phyloP scores from a whole-genome alignment of 345 rosid species.

The Microcos paniculata region DNA sequence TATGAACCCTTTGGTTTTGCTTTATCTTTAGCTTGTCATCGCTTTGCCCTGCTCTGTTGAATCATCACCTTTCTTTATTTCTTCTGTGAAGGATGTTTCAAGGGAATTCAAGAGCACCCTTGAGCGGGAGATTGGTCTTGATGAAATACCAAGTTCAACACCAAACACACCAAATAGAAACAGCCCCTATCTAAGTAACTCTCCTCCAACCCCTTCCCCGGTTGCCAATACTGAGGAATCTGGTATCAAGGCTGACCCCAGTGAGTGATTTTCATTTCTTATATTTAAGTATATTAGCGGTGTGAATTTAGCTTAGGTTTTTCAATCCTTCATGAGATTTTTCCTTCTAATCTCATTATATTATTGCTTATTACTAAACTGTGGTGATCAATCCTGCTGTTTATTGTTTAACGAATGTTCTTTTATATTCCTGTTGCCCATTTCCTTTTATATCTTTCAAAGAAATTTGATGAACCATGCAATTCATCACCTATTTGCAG shows the following conservation, averaged over 20 bases:
- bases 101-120: constrained; percentile 95
- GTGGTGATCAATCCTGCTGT: not conserved
- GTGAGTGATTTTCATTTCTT: constrained; percentile 45
- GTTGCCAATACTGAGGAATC: constrained; percentile 37
- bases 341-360: not conserved
- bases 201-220: constrained; percentile 41
- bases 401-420: not conserved
- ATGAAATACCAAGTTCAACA: constrained; percentile 42
- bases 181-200: constrained; percentile 40
- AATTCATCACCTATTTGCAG: constrained; percentile 33
- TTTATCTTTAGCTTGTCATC: not conserved
- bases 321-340: not conserved
- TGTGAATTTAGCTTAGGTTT: not conserved
- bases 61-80: constrained; percentile 1
- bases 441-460: not conserved
- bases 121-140: constrained; percentile 86
- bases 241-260: constrained; percentile 36
- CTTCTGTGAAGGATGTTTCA: constrained; percentile 72
- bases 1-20: constrained; percentile 1
- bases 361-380: not conserved
- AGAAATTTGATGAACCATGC: not conserved
- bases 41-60: constrained; percentile 1
- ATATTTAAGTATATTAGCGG: not conserved
- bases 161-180: constrained; percentile 36
- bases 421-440: not conserved